Base-by-base conservation (phyloP, 345 rosid genomes). In the Lepidium didymum region DNA sequence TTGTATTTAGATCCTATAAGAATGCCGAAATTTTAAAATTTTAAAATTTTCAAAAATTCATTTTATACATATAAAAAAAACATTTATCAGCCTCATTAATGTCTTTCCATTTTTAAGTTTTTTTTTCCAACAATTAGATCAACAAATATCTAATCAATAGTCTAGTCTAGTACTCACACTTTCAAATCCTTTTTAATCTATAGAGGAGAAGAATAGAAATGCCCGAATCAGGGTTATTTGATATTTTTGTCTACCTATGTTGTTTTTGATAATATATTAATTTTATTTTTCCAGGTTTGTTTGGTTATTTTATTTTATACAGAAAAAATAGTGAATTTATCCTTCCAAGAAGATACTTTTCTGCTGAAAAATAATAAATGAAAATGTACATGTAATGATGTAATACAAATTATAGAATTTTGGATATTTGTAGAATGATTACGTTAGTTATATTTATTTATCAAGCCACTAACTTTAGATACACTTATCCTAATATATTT, bases 1-100 rank as follows among this genome's bases (percentile, higher is more conserved):
- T 53, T 56, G 14, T 33, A 21, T 53, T 53, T 56, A 68, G 58
- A 29, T 40, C 60, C 59, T 59, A 50, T 18, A 59, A 60, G 21
- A 69, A 59, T 59, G 74, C 27, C 64, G 14, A 35, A 21, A 21
- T 6, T 15, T 21, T 54, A 8, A 41, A 8, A 7, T n/a, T n/a
- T n/a, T n/a, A n/a, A n/a, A n/a, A n/a, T n/a, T n/a, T n/a, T n/a
- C n/a, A n/a, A 19, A 27, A 27, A 27, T 8, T 8, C 10, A 45
- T 44, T 15, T 18, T 8, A 15, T 9, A 18, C 9, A 8, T 2
- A 8, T 4, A 8, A 16, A 44, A 6, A 15, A 59, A 23, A 38
- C 12, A 38, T 57, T 12, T 6, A 6, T 51, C 10, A 1, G 16
- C 35, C 15, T 51, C 14, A 51, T 51, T 25, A 27, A 51, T 51